Evolutionary conservation across 2,329 filamentous ascomycete species (phyloP).

Genomic region (Sporothrix protearum): DNA sequence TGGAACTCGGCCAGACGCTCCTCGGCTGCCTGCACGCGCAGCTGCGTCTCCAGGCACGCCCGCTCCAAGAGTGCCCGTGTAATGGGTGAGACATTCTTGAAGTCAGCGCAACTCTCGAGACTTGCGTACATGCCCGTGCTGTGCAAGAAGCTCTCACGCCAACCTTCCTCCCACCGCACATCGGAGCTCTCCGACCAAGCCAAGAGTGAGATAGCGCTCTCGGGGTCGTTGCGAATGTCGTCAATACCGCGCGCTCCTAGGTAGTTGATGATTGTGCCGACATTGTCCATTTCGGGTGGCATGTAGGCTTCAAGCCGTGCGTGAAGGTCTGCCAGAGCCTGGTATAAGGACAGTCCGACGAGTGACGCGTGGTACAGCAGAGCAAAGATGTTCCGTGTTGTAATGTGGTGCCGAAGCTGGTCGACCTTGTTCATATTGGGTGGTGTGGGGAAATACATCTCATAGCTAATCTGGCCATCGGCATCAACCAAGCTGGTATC

Average conservation of each 20-base stretch:
- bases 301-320: conserved; percentile 58
- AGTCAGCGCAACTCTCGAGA: conserved; percentile 55
- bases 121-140: conserved; percentile 60
- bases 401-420: conserved; percentile 57
- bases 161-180: conserved; percentile 64
- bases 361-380: conserved; percentile 61
- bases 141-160: conserved; percentile 64
- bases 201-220: conserved; percentile 58
- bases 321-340: conserved; percentile 61
- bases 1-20: conserved; percentile 58
- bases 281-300: conserved; percentile 53
- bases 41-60: conserved; percentile 58
- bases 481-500: conserved; percentile 42
- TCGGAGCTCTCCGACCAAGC: conserved; percentile 62
- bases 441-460: conserved; percentile 62
- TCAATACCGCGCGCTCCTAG: conserved; percentile 58
- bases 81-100: conserved; percentile 55
- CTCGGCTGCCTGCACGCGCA: conserved; percentile 60
- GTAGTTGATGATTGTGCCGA: conserved; percentile 59
- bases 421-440: conserved; percentile 46
- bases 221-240: conserved; percentile 59
- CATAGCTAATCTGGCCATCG: conserved; percentile 56
- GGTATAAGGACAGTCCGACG: conserved; percentile 60
- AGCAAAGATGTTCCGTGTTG: conserved; percentile 67
- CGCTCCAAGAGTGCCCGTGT: conserved; percentile 61